Evolutionary conservation across 2,329 filamentous ascomycete genomes (phyloP).

Genomic region (Penicillium corylophilum): DNA sequence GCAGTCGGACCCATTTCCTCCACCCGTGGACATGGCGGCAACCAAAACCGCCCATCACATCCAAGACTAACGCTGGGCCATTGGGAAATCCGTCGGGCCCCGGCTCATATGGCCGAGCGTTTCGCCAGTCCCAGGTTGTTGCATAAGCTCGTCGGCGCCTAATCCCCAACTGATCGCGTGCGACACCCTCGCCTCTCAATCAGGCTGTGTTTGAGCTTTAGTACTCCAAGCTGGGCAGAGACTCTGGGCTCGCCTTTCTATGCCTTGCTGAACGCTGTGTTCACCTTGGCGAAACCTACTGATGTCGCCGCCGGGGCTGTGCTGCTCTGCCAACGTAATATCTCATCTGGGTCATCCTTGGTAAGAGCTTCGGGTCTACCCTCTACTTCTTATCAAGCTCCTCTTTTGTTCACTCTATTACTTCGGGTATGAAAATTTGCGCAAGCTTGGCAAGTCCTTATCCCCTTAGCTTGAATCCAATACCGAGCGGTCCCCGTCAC

Average conservation of each 20-base stretch:
- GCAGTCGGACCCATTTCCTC: conserved; percentile 3
- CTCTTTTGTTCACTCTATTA: not conserved
- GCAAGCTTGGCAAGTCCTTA: conserved; percentile 4
- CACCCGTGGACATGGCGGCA: conserved; percentile 8
- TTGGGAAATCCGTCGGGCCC: not conserved
- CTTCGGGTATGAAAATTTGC: not conserved
- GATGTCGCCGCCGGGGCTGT: not conserved
- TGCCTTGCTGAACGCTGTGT: not conserved
- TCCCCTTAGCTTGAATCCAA: not conserved
- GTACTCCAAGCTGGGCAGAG: not conserved
- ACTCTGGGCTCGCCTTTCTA: not conserved
- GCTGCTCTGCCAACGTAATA: not conserved
- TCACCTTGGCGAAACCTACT: not conserved
- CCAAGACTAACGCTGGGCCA: conserved; percentile 6
- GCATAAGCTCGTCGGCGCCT: not conserved
- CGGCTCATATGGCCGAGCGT: not conserved
- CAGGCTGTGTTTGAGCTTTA: not conserved
- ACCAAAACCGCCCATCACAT: conserved; percentile 4
- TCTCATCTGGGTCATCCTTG: not conserved
- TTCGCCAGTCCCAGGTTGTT: not conserved
- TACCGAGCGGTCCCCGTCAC: not conserved
- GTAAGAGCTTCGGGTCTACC: not conserved
- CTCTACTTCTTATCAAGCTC: not conserved
- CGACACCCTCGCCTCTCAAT: not conserved
- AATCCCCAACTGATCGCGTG: not conserved